phyloP scores from a whole-genome alignment of 495 filamentous ascomycete species.

The Penicillium silybi region DNA sequence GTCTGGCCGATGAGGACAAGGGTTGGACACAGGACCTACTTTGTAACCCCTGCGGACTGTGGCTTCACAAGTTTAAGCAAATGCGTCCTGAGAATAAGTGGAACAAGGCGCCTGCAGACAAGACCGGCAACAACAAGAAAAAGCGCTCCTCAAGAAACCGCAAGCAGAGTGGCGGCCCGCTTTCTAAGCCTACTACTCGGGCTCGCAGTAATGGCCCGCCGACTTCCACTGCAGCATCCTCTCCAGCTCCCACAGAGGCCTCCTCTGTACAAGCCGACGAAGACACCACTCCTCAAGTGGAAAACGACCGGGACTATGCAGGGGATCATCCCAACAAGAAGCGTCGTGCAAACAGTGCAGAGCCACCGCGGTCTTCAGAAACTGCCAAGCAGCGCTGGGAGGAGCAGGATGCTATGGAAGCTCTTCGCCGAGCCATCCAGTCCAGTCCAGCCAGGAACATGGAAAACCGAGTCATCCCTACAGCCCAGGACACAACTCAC shows the following conservation, averaged over 20 bases:
- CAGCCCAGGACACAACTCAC: constrained; percentile 42
- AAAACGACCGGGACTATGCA: constrained; percentile 25
- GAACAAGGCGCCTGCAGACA: constrained; percentile 54
- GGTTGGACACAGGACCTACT: constrained; percentile 67
- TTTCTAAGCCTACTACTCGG: constrained; percentile 26
- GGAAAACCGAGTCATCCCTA: constrained; percentile 63
- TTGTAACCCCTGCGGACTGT: constrained; percentile 96
- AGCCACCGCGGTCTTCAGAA: constrained; percentile 32
- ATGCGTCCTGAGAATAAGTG: constrained; percentile 83
- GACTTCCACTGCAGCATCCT: constrained; percentile 31
- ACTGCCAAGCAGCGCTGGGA: constrained; percentile 35
- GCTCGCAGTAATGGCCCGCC: constrained; percentile 32
- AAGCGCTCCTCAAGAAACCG: constrained; percentile 39
- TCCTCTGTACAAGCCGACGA: constrained; percentile 41
- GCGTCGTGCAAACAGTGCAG: constrained; percentile 39
- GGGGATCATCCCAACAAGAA: constrained; percentile 29
- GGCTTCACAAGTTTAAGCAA: constrained; percentile 79
- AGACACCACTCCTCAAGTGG: constrained; percentile 32
- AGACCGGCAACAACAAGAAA: constrained; percentile 38
- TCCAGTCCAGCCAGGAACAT: constrained; percentile 65
- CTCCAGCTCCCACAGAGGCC: constrained; percentile 39
- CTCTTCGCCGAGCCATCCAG: constrained; percentile 60
- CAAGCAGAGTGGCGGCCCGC: constrained; percentile 28
- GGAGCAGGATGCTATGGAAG: constrained; percentile 53
- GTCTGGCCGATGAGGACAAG: constrained; percentile 58